Percentiles rank a stretch among this genome's conserved stretches.
phyloP scores from a whole-genome alignment of 805 yeast genomes.

The Yamadazyma endophytica region DNA sequence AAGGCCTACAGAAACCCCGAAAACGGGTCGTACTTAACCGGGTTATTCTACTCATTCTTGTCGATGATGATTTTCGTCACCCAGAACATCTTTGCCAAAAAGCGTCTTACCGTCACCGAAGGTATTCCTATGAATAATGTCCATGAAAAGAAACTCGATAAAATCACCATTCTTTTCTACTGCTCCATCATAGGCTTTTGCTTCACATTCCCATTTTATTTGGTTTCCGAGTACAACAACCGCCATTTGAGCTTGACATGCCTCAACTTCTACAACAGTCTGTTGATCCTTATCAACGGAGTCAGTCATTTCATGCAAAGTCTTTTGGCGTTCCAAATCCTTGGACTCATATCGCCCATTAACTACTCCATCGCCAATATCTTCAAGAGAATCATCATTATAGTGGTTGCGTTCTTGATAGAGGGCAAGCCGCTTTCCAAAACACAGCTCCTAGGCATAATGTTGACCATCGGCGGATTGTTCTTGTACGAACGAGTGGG shows the following conservation, averaged over 20 bases:
- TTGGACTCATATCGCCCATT: conserved; percentile 70
- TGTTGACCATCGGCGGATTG: conserved; percentile 35
- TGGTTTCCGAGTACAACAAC: conserved; percentile 47
- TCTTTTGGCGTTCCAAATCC: conserved; percentile 68
- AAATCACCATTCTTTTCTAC: conserved; percentile 64
- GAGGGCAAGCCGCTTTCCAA: conserved; percentile 41
- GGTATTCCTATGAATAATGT: conserved; percentile 17
- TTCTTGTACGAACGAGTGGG: conserved; percentile 44
- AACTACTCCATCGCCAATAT: conserved; percentile 79
- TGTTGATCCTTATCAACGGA: conserved; percentile 57
- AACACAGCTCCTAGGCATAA: conserved; percentile 32
- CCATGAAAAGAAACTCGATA: conserved; percentile 50
- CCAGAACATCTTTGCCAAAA: conserved; percentile 79
- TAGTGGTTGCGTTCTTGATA: conserved; percentile 59
- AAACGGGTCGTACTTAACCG: conserved; percentile 24
- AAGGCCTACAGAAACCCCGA: conserved; percentile 16
- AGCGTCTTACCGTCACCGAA: conserved; percentile 52
- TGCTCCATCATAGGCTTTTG: conserved; percentile 68
- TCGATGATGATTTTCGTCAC: conserved; percentile 69
- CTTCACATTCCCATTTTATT: conserved; percentile 64
- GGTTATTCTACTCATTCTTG: conserved; percentile 47
- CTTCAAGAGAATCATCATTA: conserved; percentile 67
- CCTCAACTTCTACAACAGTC: conserved; percentile 24
- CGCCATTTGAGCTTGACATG: conserved; percentile 24
- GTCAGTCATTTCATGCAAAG: conserved; percentile 68